Percentiles rank a stretch among this genome's conserved stretches.
Evolutionary conservation across 2,329 filamentous ascomycete species (phyloP).

Genomic region (Fusarium clavum): DNA sequence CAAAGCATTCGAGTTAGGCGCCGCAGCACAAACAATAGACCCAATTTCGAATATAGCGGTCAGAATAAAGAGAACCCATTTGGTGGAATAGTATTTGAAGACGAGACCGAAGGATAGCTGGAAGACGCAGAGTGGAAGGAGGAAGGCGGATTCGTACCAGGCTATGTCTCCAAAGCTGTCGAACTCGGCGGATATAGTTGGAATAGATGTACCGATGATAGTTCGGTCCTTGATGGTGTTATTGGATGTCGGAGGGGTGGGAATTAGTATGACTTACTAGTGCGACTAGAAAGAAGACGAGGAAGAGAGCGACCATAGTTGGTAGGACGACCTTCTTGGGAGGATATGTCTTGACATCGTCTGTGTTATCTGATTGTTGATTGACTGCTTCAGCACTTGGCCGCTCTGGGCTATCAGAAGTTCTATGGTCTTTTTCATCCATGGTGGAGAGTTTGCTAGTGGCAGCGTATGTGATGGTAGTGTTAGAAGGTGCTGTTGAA

Average conservation of each 20-base stretch:
- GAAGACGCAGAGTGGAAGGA: conserved; percentile 29
- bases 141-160: conserved; percentile 29
- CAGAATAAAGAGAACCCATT: conserved; percentile 21
- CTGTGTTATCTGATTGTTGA: accelerated
- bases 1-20: conserved; percentile 12
- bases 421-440: neutral
- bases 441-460: neutral
- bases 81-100: conserved; percentile 30
- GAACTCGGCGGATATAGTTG: conserved; percentile 26
- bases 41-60: conserved; percentile 20
- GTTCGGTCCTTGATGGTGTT: conserved; percentile 13
- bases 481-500: neutral
- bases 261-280: neutral
- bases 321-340: conserved; percentile 19
- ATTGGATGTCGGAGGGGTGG: accelerated
- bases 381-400: neutral
- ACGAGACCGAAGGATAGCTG: conserved; percentile 26
- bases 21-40: conserved; percentile 15
- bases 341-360: conserved; percentile 11
- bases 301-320: conserved; percentile 22
- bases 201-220: conserved; percentile 29
- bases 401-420: accelerated
- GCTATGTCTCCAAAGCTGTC: conserved; percentile 31
- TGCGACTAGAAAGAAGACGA: conserved; percentile 25
- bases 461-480: neutral